Base-by-base conservation (phyloP, 148 eudicot species). In the Fagopyrum homotropicum region DNA sequence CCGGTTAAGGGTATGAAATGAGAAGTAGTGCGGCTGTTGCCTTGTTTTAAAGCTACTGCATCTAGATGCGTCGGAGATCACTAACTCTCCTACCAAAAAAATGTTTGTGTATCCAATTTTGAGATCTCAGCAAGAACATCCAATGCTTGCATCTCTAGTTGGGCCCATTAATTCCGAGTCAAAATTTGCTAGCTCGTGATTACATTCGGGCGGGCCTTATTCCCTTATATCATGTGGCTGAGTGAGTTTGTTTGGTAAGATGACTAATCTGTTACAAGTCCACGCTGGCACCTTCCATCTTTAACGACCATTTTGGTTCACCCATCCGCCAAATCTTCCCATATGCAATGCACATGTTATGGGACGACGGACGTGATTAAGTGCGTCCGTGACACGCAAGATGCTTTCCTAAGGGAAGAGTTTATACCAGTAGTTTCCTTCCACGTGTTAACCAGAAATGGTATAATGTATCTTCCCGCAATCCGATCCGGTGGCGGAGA, bases 401-500 rank as follows among this genome's bases (percentile, higher is more conserved):
- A 61, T 61, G 68, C 15, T 19, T 8, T 9, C 4, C 68, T 6
- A 61, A 35, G 40, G 12, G 43, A 29, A 61, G 30, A 61, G 4
- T 61, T 22, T 9, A 5, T 6, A 29, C 68, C 68, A 61, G 68
- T 61, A 61, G 4, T 1, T 29, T 61, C 68, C 68, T 61, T 9
- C 68, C 68, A 61, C 68, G 68, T 61, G 68, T 61, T 35, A 35
- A 35, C 40, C 40, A 35, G 40, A 35, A 35, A 1, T 35, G 40
- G 40, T 35, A 35, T 35, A 35, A 35, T 35, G 40, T 35, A 35
- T 35, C 40, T 35, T 43, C 10, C 68, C 68, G 57, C 57, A 52
- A 52, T 17, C 57, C 57, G 57, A 52, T 52, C 57, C 19, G 57
- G 57, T 52, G 57, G 57, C 68, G 9, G 68, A 61, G 29, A 61